These are phyloP conservation scores for Boletus sp. DNA, from an alignment of 768 basidiomycete species.

Conservation along the genomic window DNA sequence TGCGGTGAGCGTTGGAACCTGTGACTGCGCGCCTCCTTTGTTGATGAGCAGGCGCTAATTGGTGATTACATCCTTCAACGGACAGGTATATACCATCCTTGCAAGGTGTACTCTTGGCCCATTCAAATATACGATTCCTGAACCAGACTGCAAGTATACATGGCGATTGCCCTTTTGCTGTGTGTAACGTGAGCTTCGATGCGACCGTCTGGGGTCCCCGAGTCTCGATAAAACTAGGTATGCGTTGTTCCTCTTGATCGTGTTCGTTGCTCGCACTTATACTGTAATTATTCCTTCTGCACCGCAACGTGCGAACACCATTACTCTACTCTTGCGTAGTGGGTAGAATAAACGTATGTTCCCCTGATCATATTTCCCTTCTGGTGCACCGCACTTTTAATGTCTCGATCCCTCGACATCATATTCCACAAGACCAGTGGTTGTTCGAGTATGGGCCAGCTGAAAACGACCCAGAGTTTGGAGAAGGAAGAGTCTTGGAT, in stretches of 20 bases:
- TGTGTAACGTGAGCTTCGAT: slow-evolving; percentile 73
- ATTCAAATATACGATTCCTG: slow-evolving; percentile 74
- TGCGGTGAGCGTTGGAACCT: slow-evolving; percentile 64
- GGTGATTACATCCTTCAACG: not conserved
- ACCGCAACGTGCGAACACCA: not conserved
- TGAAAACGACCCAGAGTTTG: slow-evolving; percentile 78
- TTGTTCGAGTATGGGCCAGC: slow-evolving; percentile 83
- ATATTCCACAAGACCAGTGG: slow-evolving; percentile 81
- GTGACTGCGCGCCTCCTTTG: slow-evolving; percentile 1
- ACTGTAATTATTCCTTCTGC: not conserved
- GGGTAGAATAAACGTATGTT: slow-evolving; percentile 85
- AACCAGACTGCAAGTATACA: slow-evolving; percentile 64
- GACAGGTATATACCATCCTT: slow-evolving; percentile 87
- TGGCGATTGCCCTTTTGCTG: slow-evolving; percentile 82
- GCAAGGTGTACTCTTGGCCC: slow-evolving; percentile 81
- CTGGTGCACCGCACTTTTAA: slow-evolving; percentile 93
- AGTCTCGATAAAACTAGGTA: slow-evolving; percentile 78
- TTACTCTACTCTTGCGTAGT: slow-evolving; percentile 40
- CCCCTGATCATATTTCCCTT: slow-evolving; percentile 89
- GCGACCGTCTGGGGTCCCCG: slow-evolving; percentile 88
- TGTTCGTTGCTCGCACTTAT: not conserved
- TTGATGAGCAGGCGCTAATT: slow-evolving; percentile 2
- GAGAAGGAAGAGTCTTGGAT: slow-evolving; percentile 32
- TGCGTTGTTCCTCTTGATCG: slow-evolving; percentile 22
- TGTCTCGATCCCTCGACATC: slow-evolving; percentile 88